A percentile compares a stretch with the other conserved stretches of the same genome.
Conservation (phyloP, 2,329 filamentous ascomycete genomes). For the Pochonia chlamydosporia region DNA sequence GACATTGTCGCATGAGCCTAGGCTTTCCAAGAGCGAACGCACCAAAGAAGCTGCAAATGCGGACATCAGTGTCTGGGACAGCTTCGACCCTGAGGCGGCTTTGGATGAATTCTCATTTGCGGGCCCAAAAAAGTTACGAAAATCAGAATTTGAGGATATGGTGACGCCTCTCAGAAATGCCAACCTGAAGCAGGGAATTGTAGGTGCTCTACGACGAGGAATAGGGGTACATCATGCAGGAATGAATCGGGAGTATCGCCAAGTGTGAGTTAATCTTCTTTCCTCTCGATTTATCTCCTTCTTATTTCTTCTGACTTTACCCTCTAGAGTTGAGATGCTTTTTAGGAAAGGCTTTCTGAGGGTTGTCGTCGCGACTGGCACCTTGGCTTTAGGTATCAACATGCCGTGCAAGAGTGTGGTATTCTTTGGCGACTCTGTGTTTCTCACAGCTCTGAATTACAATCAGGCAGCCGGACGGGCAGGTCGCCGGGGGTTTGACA, state of each 20-base stretch:
- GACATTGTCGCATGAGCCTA: slow-evolving; percentile 8
- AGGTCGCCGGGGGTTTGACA: slow-evolving; percentile 73
- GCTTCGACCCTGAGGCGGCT: slow-evolving; percentile 62
- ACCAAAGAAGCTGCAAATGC: slow-evolving; percentile 49
- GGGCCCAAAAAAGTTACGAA: slow-evolving; percentile 51
- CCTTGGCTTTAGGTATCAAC: slow-evolving; percentile 72
- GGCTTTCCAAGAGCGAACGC: slow-evolving; percentile 49
- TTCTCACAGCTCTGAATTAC: slow-evolving; percentile 69
- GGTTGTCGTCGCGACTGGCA: slow-evolving; percentile 70
- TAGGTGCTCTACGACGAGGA: slow-evolving; percentile 59
- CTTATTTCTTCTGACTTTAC: background rate
- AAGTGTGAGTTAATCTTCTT: slow-evolving; percentile 39
- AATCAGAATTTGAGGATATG: slow-evolving; percentile 52
- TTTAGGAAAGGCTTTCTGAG: slow-evolving; percentile 68
- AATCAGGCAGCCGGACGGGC: slow-evolving; percentile 72
- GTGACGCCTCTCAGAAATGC: slow-evolving; percentile 43
- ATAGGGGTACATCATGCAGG: slow-evolving; percentile 75
- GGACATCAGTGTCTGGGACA: slow-evolving; percentile 53
- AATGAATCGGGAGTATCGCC: slow-evolving; percentile 72
- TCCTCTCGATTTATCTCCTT: no score
- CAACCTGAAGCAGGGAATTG: slow-evolving; percentile 41
- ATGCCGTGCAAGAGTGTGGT: slow-evolving; percentile 81
- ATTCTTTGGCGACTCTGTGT: slow-evolving; percentile 68
- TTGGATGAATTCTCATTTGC: slow-evolving; percentile 61
- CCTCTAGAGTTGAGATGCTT: slow-evolving; percentile 57